Base-by-base conservation (phyloP, 306 rosid genomes). In the Rubus parviflorus region DNA sequence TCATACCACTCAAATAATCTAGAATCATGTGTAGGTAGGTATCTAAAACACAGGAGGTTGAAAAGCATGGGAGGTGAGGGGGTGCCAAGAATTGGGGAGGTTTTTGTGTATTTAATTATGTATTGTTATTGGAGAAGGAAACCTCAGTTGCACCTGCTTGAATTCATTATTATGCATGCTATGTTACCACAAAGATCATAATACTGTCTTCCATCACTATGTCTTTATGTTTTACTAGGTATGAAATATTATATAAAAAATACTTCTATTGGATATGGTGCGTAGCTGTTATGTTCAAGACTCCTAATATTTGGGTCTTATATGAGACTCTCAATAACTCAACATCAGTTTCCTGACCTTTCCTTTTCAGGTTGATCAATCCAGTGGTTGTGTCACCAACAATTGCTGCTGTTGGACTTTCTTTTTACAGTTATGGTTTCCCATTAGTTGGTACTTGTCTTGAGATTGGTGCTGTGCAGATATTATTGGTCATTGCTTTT, bases 331-430 rank as follows among this genome's bases (percentile, higher is more conserved):
- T 13, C 49, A 40, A 51, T 61, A 48, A 45, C 41, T 69, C 69
- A 83, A 62, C 35, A 22, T 69, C 42, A 43, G 60, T 56, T 74
- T 60, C 20, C 80, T 81, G 74, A 23, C 60, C 79, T 65, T 74
- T 77, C 37, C 78, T 68, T 82, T 84, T 68, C 93, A 96, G 99
- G 90, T 83, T 92, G 83, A 89, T 96, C 89, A 91, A 96, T 88
- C 99, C 99, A 37, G 99, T 96, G 75, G 96, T 96, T 65, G 92
- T 96, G 82, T 68, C 99, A 77, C 99, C 99, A 49, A 96, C 99
- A 60, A 88, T 96, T 89, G 99, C 99, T 74, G 99, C 99, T 37
- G 98, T 96, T 82, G 99, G 99, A 80, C 97, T 96, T 88, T 92
- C 99, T 22, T 96, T 96, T 84, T 96, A 82, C 81, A 89, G 94